These are phyloP conservation scores for Nitzschia palea DNA, from an alignment of 108 stramenopile species.

Conservation along the genomic window DNA sequence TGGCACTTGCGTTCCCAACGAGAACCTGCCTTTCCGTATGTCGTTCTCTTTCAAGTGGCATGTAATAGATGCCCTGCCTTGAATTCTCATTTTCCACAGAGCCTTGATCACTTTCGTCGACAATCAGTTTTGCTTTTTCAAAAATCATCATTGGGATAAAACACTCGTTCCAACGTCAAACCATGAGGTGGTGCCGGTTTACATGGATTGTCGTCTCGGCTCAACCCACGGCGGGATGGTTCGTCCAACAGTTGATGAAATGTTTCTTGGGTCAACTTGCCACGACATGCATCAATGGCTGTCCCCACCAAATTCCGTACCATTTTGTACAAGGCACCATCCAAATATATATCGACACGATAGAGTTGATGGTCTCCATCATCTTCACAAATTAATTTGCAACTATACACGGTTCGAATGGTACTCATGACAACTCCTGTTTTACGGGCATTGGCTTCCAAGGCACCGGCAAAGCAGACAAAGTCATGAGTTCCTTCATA, in stretches of 20 bases:
- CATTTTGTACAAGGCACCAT: constrained; percentile 88
- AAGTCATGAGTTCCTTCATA: constrained; percentile 82
- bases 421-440: constrained; percentile 39
- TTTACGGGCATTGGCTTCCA: constrained; percentile 59
- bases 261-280: constrained; percentile 35
- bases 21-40: too few species aligned
- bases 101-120: too few species aligned
- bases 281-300: constrained; percentile 65
- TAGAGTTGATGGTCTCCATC: constrained; percentile 24
- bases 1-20: too few species aligned
- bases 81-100: too few species aligned
- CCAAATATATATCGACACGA: constrained; percentile 68
- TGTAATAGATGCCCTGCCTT: too few species aligned
- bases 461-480: constrained; percentile 73
- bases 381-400: constrained; percentile 56
- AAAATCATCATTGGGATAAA: constrained; percentile 53
- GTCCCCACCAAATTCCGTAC: constrained; percentile 87
- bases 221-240: background rate
- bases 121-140: too few species aligned
- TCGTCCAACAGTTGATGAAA: constrained; percentile 50
- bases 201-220: constrained; percentile 62
- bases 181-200: constrained; percentile 85
- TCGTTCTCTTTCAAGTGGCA: too few species aligned
- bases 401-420: constrained; percentile 63
- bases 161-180: constrained; percentile 81